Percentiles rank a stretch among this genome's conserved stretches.
phyloP scores from a whole-genome alignment of 176 grass and related monocot genomes.

The Zoysia japonica region DNA sequence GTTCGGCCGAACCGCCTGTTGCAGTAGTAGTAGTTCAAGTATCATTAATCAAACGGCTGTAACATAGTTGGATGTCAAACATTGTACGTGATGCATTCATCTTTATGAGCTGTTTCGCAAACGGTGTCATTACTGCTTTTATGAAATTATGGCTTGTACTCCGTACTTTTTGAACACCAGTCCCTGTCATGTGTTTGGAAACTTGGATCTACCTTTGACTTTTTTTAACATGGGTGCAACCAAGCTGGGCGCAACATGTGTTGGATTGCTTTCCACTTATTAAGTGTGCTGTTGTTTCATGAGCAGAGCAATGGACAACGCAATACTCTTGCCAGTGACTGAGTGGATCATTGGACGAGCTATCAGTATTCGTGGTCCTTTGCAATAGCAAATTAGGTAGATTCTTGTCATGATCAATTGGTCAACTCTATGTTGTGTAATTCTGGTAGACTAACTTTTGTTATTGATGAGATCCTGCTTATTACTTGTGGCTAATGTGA shows the following conservation, averaged over 20 bases:
- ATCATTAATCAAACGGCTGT: background rate
- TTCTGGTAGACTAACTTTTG: background rate
- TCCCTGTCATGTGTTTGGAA: background rate
- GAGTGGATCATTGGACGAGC: slow-evolving; percentile 45
- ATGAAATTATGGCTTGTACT: background rate
- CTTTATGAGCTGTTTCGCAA: background rate
- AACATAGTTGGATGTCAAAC: background rate
- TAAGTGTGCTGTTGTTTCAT: slow-evolving; percentile 37
- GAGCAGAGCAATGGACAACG: slow-evolving; percentile 38
- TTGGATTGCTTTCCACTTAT: slow-evolving; percentile 27
- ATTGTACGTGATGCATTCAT: background rate
- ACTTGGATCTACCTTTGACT: background rate
- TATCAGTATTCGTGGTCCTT: slow-evolving; percentile 28
- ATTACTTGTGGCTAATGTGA: background rate
- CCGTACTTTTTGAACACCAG: slow-evolving; percentile 2
- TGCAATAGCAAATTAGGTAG: slow-evolving; percentile 37
- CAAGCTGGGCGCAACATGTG: slow-evolving; percentile 1
- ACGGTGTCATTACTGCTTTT: background rate
- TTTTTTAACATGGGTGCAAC: background rate
- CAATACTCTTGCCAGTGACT: slow-evolving; percentile 34
- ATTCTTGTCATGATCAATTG: slow-evolving; percentile 37
- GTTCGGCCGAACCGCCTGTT: background rate
- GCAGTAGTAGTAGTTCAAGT: background rate
- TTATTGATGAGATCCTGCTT: slow-evolving; percentile 3
- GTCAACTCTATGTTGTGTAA: slow-evolving; percentile 27